These are phyloP conservation scores for Aspergillus arachidicola DNA, from an alignment of 2,329 filamentous ascomycete genomes.

Conservation along the genomic window DNA sequence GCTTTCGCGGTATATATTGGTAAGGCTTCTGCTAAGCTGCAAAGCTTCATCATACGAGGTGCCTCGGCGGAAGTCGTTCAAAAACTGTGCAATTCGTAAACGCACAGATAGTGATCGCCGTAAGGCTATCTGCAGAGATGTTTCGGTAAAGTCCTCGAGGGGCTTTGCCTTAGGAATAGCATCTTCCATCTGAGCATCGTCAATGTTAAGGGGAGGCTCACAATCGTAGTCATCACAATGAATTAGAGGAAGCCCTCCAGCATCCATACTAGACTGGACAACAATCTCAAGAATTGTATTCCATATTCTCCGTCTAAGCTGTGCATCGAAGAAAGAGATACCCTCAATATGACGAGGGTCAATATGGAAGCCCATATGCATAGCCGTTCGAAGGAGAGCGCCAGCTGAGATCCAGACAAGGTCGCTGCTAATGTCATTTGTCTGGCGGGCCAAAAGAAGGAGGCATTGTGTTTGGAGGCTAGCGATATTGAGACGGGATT, in stretches of 20 bases:
- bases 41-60: neutral
- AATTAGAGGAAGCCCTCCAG: constrained; percentile 21
- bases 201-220: constrained; percentile 8
- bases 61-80: neutral
- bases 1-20: neutral
- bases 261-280: constrained; percentile 28
- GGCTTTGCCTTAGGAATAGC: neutral
- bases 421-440: constrained; percentile 35
- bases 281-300: constrained; percentile 32
- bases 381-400: constrained; percentile 30
- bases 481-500: constrained; percentile 26
- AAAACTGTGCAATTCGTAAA: neutral
- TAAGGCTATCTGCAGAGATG: neutral
- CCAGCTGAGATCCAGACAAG: constrained; percentile 38
- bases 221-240: constrained; percentile 20
- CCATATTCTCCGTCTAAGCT: constrained; percentile 34
- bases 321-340: constrained; percentile 22
- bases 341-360: constrained; percentile 26
- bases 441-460: constrained; percentile 36
- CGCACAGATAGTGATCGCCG: neutral
- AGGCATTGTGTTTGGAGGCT: constrained; percentile 37
- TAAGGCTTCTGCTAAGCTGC: neutral
- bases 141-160: neutral
- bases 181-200: neutral
- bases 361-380: constrained; percentile 37